Conservation (phyloP, 495 filamentous ascomycete genomes). For the Bombardia bombarda region DNA sequence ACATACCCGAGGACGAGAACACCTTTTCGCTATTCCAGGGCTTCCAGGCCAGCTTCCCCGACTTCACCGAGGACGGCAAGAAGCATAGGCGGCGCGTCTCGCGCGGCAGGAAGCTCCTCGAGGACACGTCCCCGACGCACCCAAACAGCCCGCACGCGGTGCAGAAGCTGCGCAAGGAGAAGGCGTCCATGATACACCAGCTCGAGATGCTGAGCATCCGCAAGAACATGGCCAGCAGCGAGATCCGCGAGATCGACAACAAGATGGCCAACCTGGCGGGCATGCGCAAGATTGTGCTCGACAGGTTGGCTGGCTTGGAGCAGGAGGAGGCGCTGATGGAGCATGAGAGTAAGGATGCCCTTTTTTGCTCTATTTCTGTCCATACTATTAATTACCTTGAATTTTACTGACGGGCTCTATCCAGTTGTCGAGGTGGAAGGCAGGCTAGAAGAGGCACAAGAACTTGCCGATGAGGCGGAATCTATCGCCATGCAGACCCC, state of each 20-base stretch:
- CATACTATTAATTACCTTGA: neutral
- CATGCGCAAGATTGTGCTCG: slow-evolving; percentile 90
- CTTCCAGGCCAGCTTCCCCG: slow-evolving; percentile 84
- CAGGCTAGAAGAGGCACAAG: slow-evolving; percentile 76
- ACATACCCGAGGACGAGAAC: slow-evolving; percentile 80
- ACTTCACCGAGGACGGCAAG: slow-evolving; percentile 57
- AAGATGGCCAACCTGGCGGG: slow-evolving; percentile 90
- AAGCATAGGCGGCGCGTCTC: slow-evolving; percentile 62
- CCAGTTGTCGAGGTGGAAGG: slow-evolving; percentile 76
- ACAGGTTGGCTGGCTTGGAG: slow-evolving; percentile 82
- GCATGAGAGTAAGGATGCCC: slow-evolving; percentile 59
- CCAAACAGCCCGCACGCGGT: slow-evolving; percentile 55
- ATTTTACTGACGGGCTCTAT: slow-evolving; percentile 15
- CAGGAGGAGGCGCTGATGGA: slow-evolving; percentile 87
- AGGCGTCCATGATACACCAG: slow-evolving; percentile 64
- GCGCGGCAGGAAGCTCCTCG: slow-evolving; percentile 66
- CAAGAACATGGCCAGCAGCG: slow-evolving; percentile 95
- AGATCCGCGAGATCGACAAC: slow-evolving; percentile 93
- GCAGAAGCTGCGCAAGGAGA: slow-evolving; percentile 66
- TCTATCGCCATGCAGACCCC: slow-evolving; percentile 45
- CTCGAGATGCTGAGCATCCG: slow-evolving; percentile 86
- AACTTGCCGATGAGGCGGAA: slow-evolving; percentile 62
- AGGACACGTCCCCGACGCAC: slow-evolving; percentile 45
- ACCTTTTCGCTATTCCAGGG: slow-evolving; percentile 92
- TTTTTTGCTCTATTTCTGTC: neutral